Conservation (phyloP, 495 filamentous ascomycete genomes). For the Trichoderma virens region DNA sequence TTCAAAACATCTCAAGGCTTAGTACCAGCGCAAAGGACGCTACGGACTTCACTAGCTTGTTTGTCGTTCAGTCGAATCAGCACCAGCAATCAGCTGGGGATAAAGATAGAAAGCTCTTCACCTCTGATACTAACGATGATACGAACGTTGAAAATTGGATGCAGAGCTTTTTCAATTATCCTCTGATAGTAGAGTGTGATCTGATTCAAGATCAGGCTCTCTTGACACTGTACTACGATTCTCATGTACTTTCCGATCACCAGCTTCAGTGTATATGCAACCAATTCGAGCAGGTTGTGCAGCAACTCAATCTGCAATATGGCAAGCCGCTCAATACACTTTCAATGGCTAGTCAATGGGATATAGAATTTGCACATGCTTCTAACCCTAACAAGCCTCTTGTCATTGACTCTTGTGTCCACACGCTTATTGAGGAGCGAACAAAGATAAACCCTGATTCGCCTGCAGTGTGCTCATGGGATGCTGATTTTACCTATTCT, state of each 20-base stretch:
- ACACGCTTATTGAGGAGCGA: background rate
- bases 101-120: background rate
- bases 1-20: conserved; percentile 2
- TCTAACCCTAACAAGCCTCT: background rate
- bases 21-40: background rate
- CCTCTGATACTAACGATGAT: background rate
- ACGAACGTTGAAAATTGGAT: background rate
- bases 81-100: background rate
- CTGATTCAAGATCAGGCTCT: background rate
- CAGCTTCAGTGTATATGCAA: conserved; percentile 17
- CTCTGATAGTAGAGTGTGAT: conserved; percentile 17
- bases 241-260: conserved; percentile 10
- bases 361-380: background rate
- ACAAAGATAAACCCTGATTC: background rate
- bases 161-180: conserved; percentile 14
- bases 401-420: background rate
- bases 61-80: background rate
- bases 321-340: background rate
- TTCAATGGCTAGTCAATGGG: background rate
- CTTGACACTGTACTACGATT: conserved; percentile 14
- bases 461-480: conserved; percentile 41
- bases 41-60: background rate
- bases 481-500: conserved; percentile 49
- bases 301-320: background rate
- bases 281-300: conserved; percentile 15